Conservation (phyloP, 805 yeast species). For the Starmerella potacharoeniae region DNA sequence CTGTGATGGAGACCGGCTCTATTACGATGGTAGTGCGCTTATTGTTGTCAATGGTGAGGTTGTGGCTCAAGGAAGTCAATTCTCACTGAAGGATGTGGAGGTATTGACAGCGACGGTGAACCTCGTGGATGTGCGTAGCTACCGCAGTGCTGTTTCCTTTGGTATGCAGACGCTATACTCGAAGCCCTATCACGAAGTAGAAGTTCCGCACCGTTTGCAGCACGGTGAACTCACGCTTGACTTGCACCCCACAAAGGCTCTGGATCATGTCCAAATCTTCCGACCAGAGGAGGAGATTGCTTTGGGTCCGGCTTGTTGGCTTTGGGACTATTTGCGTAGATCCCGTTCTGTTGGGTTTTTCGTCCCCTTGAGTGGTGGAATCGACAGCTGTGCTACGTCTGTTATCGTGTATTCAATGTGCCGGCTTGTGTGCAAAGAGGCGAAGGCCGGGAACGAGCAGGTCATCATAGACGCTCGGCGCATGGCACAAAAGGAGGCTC, state of each 20-base stretch:
- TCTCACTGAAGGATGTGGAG: conserved; percentile 82
- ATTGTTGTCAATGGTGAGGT: conserved; percentile 86
- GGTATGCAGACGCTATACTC: conserved; percentile 47
- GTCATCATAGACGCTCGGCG: conserved; percentile 67
- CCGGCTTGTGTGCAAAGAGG: conserved; percentile 62
- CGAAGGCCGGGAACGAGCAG: conserved; percentile 44
- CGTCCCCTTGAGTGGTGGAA: conserved; percentile 92
- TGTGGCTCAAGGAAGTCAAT: conserved; percentile 89
- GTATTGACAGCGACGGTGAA: conserved; percentile 93
- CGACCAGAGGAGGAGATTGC: conserved; percentile 94
- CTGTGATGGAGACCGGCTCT: conserved; percentile 94
- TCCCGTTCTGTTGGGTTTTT: conserved; percentile 85
- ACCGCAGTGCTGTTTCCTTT: conserved; percentile 61
- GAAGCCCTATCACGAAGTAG: conserved; percentile 20
- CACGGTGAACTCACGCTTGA: conserved; percentile 1
- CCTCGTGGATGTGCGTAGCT: conserved; percentile 77
- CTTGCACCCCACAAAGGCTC: conserved; percentile 5
- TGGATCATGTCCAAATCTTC: conserved; percentile 39
- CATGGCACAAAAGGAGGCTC: conserved; percentile 44
- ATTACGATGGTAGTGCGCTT: conserved; percentile 94
- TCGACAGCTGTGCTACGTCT: conserved; percentile 96
- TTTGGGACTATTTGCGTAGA: conserved; percentile 94
- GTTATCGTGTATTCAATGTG: conserved; percentile 93
- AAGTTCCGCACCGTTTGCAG: conserved; percentile 6
- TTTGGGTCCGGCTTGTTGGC: conserved; percentile 97